A percentile compares a stretch with the other conserved stretches of the same genome.
phyloP scores from a whole-genome alignment of 2,329 filamentous ascomycete species.

The Nemania bipapillata region DNA sequence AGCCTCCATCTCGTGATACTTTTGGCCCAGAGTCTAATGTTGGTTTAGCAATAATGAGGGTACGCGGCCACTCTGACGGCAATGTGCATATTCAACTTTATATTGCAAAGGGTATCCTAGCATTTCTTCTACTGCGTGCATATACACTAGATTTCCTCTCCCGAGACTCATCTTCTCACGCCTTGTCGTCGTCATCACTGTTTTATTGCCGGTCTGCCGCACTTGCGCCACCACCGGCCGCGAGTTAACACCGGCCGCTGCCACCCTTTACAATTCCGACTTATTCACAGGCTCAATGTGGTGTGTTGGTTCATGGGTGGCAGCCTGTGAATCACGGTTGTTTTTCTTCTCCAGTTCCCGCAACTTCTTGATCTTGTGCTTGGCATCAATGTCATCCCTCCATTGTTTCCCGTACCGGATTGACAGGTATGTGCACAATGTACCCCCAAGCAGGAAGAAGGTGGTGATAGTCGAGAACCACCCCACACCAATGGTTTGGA shows the following conservation, averaged over 20 bases:
- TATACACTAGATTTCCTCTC: constrained; percentile 4
- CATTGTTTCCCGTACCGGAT: constrained; percentile 57
- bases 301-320: constrained; percentile 13
- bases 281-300: constrained; percentile 15
- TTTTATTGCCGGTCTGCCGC: neutral
- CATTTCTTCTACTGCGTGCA: constrained; percentile 12
- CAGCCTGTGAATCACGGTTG: constrained; percentile 5
- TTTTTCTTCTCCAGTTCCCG: constrained; percentile 37
- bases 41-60: neutral
- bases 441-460: constrained; percentile 53
- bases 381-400: constrained; percentile 53
- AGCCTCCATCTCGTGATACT: neutral
- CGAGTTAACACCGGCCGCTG: constrained; percentile 7
- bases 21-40: constrained; percentile 5
- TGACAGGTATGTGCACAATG: constrained; percentile 53
- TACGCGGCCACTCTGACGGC: constrained; percentile 30
- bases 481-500: constrained; percentile 79
- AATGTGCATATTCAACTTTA: constrained; percentile 28
- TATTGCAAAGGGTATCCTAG: constrained; percentile 19
- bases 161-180: constrained; percentile 3
- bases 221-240: neutral
- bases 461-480: constrained; percentile 76
- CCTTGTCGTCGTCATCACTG: constrained; percentile 32
- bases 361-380: constrained; percentile 40
- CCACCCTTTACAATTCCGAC: constrained; percentile 1